These are phyloP conservation scores for Xylogone sp. DNA, from an alignment of 2,329 filamentous ascomycete species.

Conservation along the genomic window DNA sequence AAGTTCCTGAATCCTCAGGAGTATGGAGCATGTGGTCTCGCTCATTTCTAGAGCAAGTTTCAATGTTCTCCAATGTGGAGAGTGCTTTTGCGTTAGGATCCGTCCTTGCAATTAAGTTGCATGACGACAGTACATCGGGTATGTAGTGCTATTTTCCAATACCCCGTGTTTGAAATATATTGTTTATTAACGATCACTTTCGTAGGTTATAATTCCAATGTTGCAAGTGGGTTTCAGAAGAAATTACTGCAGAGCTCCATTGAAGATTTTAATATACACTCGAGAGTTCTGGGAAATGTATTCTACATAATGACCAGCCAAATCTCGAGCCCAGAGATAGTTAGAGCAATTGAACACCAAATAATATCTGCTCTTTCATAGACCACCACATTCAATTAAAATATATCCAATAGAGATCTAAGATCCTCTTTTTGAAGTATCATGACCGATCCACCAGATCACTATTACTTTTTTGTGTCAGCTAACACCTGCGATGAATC, in stretches of 20 bases:
- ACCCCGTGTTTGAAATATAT: background rate
- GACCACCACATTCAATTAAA: too few species aligned
- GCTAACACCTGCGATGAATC: too few species aligned
- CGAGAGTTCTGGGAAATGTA: slow-evolving; percentile 53
- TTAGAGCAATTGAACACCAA: slow-evolving; percentile 15
- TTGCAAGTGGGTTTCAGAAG: slow-evolving; percentile 38
- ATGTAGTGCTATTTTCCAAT: too few species aligned
- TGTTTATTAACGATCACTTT: background rate
- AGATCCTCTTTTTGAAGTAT: too few species aligned
- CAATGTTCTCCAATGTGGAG: slow-evolving; percentile 50
- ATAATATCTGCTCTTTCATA: too few species aligned
- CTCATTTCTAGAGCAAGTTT: slow-evolving; percentile 55
- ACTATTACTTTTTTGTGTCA: too few species aligned
- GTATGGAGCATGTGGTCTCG: slow-evolving; percentile 61
- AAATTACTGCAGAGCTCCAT: slow-evolving; percentile 22
- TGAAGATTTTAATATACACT: slow-evolving; percentile 41
- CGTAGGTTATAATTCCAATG: slow-evolving; percentile 24
- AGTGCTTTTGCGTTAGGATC: slow-evolving; percentile 72
- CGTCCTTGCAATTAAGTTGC: slow-evolving; percentile 63
- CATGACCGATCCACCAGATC: too few species aligned
- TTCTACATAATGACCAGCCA: slow-evolving; percentile 56
- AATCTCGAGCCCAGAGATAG: slow-evolving; percentile 27
- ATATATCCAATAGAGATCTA: too few species aligned
- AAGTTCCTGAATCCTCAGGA: slow-evolving; percentile 1
- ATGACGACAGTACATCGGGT: slow-evolving; percentile 34